Conservation (phyloP, 108 stramenopile genomes). For the Cyclotella choctawhatcheeana region DNA sequence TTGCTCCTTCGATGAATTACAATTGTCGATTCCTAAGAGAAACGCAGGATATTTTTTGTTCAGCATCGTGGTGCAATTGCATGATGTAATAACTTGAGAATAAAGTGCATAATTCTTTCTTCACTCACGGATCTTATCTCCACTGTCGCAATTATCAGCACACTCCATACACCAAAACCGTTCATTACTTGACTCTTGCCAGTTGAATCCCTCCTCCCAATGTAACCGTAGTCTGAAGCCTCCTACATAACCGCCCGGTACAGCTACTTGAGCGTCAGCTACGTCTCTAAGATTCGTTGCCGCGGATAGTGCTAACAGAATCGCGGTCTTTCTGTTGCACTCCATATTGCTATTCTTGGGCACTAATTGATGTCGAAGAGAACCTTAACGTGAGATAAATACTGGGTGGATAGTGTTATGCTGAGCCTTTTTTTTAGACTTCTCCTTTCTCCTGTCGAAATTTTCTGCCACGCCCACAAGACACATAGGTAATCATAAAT, state of each 20-base stretch:
- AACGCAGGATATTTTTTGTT: background rate
- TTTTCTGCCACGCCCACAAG: too few species aligned
- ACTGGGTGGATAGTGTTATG: too few species aligned
- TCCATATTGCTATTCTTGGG: too few species aligned
- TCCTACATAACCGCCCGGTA: background rate
- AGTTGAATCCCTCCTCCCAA: conserved; percentile 39
- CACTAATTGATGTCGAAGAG: too few species aligned
- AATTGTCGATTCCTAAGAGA: conserved; percentile 9
- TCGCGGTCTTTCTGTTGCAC: too few species aligned
- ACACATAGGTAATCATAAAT: too few species aligned
- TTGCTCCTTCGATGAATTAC: conserved; percentile 4
- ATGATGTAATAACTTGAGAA: too few species aligned
- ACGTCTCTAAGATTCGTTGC: too few species aligned
- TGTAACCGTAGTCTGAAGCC: conserved; percentile 35
- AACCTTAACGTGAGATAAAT: too few species aligned
- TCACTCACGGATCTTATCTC: conserved; percentile 5
- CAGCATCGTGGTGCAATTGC: background rate
- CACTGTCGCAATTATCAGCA: background rate
- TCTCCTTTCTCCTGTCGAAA: too few species aligned
- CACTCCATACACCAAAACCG: conserved; percentile 29
- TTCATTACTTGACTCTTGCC: conserved; percentile 28
- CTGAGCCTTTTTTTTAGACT: too few species aligned
- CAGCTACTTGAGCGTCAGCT: background rate
- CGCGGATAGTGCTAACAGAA: too few species aligned
- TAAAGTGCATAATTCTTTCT: background rate